These are phyloP conservation scores for Clarireedia paspali DNA, from an alignment of 2,329 filamentous ascomycete species.

Conservation along the genomic window DNA sequence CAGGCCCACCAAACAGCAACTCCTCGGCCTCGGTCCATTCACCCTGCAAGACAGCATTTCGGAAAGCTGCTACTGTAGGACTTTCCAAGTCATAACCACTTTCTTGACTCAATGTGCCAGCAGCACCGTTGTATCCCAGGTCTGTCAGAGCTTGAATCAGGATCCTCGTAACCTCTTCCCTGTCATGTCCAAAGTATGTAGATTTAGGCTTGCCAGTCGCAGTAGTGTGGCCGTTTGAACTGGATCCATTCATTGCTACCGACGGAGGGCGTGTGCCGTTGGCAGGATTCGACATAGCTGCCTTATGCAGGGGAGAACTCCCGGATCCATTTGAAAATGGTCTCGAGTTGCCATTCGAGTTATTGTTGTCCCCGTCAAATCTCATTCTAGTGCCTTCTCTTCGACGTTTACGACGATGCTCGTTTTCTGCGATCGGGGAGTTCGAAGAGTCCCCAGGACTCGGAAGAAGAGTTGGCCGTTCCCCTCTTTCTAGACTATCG, in stretches of 20 bases:
- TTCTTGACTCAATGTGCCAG: conserved; percentile 65
- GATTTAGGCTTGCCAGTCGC: conserved; percentile 15
- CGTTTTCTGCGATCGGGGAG: conserved; percentile 13
- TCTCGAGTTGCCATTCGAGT: conserved; percentile 46
- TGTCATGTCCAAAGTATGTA: conserved; percentile 74
- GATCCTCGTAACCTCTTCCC: conserved; percentile 88
- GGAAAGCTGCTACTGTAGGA: conserved; percentile 76
- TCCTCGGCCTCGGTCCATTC: conserved; percentile 81
- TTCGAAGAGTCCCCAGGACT: conserved; percentile 20
- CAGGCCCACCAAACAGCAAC: conserved; percentile 54
- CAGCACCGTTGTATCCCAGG: conserved; percentile 76
- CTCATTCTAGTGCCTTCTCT: conserved; percentile 53
- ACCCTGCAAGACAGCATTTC: conserved; percentile 70
- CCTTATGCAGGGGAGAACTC: conserved; percentile 37
- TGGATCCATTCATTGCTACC: conserved; percentile 45
- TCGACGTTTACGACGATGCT: conserved; percentile 49
- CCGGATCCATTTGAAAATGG: conserved; percentile 49
- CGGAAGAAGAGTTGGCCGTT: conserved; percentile 28
- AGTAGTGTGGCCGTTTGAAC: conserved; percentile 23
- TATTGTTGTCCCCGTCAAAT: conserved; percentile 47
- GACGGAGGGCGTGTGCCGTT: conserved; percentile 43
- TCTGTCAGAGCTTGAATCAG: conserved; percentile 86
- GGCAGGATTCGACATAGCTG: conserved; percentile 30
- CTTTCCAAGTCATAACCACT: conserved; percentile 87
- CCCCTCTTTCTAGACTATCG: conserved; percentile 32